Conservation (phyloP, 1,284 basidiomycete species). For the Laetiporus sulphureus region DNA sequence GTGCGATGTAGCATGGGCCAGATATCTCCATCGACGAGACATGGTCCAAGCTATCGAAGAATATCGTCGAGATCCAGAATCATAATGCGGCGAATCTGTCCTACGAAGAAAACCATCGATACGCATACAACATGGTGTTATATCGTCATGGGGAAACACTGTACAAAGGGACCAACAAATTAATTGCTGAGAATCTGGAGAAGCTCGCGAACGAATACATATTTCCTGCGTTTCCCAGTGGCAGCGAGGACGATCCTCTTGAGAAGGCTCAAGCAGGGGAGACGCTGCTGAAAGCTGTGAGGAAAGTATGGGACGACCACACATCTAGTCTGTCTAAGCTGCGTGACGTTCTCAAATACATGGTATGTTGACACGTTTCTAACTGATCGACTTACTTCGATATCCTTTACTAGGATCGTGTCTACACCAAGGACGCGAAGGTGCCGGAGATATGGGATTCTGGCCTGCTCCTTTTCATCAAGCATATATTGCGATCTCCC, state of each 20-base stretch:
- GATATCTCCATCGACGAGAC: conserved; percentile 66
- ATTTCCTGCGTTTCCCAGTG: conserved; percentile 75
- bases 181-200: conserved; percentile 83
- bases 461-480: conserved; percentile 81
- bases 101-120: conserved; percentile 95
- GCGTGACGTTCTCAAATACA: conserved; percentile 90
- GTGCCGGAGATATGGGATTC: conserved; percentile 81
- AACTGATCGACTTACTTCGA: not conserved
- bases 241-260: conserved; percentile 46
- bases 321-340: conserved; percentile 86
- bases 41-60: conserved; percentile 71
- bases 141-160: conserved; percentile 83
- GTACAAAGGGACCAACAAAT: conserved; percentile 80
- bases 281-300: conserved; percentile 76
- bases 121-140: conserved; percentile 91
- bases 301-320: conserved; percentile 93
- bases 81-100: conserved; percentile 91
- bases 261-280: conserved; percentile 77
- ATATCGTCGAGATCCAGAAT: conserved; percentile 93
- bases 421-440: conserved; percentile 65
- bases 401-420: conserved; percentile 72
- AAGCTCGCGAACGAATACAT: conserved; percentile 74
- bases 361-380: conserved; percentile 53
- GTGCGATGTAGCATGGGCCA: conserved; percentile 48
- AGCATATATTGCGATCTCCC: conserved; percentile 77